A percentile compares a stretch with the other conserved stretches of the same genome.
These are phyloP conservation scores for Mycothermus thermophilus DNA, from an alignment of 495 filamentous ascomycete genomes.

Conservation along the genomic window DNA sequence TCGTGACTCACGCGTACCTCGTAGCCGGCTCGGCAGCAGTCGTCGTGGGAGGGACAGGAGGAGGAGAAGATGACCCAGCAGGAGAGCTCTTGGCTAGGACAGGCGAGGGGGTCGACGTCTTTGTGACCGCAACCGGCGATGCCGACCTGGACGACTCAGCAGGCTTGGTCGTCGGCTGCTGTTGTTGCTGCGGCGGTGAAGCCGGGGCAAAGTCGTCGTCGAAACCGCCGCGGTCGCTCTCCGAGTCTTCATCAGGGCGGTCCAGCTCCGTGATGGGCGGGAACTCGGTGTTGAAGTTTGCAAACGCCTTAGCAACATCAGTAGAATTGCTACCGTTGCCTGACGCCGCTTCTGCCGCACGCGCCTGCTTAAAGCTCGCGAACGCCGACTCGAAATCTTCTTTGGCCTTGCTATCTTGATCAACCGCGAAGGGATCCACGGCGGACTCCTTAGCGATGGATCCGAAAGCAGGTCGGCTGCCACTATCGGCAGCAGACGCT, in stretches of 20 bases:
- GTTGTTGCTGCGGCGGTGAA: constrained; percentile 50
- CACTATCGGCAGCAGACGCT: constrained; percentile 8
- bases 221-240: constrained; percentile 65
- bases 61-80: too few relatives aligned
- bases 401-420: constrained; percentile 47
- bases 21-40: too few relatives aligned
- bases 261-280: constrained; percentile 82
- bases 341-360: constrained; percentile 5
- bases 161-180: too few relatives aligned
- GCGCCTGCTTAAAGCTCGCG: constrained; percentile 39
- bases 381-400: constrained; percentile 69
- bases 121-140: too few relatives aligned
- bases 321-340: constrained; percentile 2
- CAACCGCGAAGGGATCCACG: constrained; percentile 43
- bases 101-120: too few relatives aligned
- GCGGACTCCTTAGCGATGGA: constrained; percentile 9
- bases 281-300: constrained; percentile 54
- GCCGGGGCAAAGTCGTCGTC: constrained; percentile 80
- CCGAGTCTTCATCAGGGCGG: constrained; percentile 64
- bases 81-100: too few relatives aligned
- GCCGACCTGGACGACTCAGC: constrained; percentile 16
- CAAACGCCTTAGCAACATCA: constrained; percentile 31
- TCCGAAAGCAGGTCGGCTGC: constrained; percentile 9
- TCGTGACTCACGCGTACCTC: too few relatives aligned
- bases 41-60: too few relatives aligned